These are phyloP conservation scores for Shiraia sp. DNA, from an alignment of 2,329 filamentous ascomycete species.

Conservation along the genomic window DNA sequence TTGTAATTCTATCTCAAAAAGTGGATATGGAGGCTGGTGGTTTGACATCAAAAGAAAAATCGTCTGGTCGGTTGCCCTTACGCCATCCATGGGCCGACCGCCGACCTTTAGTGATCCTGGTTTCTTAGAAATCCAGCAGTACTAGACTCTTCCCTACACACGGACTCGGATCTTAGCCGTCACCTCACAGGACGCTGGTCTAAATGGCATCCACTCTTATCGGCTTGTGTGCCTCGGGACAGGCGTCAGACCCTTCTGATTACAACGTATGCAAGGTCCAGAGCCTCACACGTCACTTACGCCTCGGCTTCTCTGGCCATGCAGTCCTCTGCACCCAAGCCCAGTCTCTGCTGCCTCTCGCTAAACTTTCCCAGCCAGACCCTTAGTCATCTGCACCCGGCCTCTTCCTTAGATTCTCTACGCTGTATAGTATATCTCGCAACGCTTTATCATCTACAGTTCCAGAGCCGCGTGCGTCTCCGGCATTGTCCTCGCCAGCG, in stretches of 20 bases:
- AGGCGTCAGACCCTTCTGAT: slow-evolving; percentile 14
- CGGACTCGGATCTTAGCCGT: no score
- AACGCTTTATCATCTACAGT: slow-evolving; percentile 43
- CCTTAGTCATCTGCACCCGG: slow-evolving; percentile 43
- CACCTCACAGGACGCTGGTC: slow-evolving; percentile 16
- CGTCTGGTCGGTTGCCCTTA: slow-evolving; percentile 15
- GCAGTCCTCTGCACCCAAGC: neutral
- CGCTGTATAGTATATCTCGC: slow-evolving; percentile 51
- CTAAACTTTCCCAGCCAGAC: neutral
- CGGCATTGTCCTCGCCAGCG: slow-evolving; percentile 20
- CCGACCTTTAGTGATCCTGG: slow-evolving; percentile 7
- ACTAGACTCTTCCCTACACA: slow-evolving; percentile 19
- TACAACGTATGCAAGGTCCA: slow-evolving; percentile 14
- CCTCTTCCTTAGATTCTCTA: slow-evolving; percentile 56
- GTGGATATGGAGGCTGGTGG: slow-evolving; percentile 11
- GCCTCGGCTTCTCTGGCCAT: slow-evolving; percentile 11
- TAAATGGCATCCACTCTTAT: slow-evolving; percentile 4
- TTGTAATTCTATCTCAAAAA: slow-evolving; percentile 5
- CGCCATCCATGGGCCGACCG: slow-evolving; percentile 23
- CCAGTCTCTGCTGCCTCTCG: slow-evolving; percentile 8
- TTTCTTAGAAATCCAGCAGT: slow-evolving; percentile 28
- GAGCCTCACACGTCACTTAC: slow-evolving; percentile 24
- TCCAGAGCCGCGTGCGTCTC: slow-evolving; percentile 21
- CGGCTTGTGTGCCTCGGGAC: slow-evolving; percentile 18
- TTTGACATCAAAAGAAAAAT: slow-evolving; percentile 12